Conservation (phyloP, 345 rosid species). For the Tarenaya hassleriana region DNA sequence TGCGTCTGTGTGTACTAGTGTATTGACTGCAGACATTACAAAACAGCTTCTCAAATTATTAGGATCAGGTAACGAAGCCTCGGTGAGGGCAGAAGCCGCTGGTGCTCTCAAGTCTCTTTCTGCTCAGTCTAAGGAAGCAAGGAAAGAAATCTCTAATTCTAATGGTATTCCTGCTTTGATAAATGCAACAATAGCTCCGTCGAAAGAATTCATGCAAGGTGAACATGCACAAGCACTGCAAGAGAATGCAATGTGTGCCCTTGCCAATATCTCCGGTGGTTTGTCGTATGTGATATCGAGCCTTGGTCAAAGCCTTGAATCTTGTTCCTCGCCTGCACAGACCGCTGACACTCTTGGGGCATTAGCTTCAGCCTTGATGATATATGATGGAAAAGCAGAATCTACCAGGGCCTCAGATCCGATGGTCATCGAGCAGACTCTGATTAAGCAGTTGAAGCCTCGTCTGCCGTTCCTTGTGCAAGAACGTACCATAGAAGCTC, state of each 20-base stretch:
- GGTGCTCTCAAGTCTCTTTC: conserved; percentile 88
- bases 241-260: conserved; percentile 66
- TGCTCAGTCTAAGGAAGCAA: conserved; percentile 51
- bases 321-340: conserved; percentile 63
- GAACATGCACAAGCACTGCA: conserved; percentile 65
- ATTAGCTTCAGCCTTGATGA: conserved; percentile 77
- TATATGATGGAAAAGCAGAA: conserved; percentile 41
- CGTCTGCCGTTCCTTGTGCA: conserved; percentile 57
- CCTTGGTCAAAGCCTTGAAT: conserved; percentile 62
- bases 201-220: conserved; percentile 83
- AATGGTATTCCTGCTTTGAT: conserved; percentile 68
- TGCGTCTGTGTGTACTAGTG: conserved; percentile 55
- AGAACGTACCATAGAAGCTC: conserved; percentile 83
- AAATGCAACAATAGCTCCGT: conserved; percentile 83
- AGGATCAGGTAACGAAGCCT: conserved; percentile 50
- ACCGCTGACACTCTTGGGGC: conserved; percentile 74
- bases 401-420: conserved; percentile 26
- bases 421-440: conserved; percentile 42
- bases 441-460: conserved; percentile 60
- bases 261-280: conserved; percentile 80
- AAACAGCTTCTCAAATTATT: conserved; percentile 60
- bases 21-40: conserved; percentile 66
- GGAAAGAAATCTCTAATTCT: conserved; percentile 59
- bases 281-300: conserved; percentile 51
- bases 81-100: conserved; percentile 82